Percentiles rank a stretch among this genome's conserved stretches.
Conservation (phyloP, 805 yeast genomes). For the Hyphopichia homilentoma region DNA sequence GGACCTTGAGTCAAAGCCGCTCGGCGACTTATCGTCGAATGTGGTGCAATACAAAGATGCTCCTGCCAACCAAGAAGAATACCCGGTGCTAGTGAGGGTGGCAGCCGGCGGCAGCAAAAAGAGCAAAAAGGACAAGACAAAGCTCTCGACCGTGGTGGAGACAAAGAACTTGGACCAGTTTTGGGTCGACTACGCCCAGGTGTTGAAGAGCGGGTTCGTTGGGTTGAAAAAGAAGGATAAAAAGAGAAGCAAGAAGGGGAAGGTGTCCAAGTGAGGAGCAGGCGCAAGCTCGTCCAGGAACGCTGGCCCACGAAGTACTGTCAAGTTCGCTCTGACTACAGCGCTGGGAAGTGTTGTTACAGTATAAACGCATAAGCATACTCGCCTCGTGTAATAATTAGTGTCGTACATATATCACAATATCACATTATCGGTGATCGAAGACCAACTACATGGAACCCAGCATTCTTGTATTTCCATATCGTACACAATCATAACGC, state of each 20-base stretch:
- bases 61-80: conserved; percentile 32
- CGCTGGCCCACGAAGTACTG: no score
- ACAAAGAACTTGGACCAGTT: conserved; percentile 60
- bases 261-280: conserved; percentile 24
- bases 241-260: conserved; percentile 56
- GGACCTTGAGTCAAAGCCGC: conserved; percentile 19
- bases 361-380: no score
- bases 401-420: no score
- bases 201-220: conserved; percentile 63
- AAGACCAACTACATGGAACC: no score
- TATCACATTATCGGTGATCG: no score
- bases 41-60: conserved; percentile 16
- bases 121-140: conserved; percentile 49
- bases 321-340: no score
- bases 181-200: conserved; percentile 72
- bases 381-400: no score
- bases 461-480: no score
- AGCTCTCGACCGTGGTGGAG: conserved; percentile 70
- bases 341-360: no score
- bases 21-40: conserved; percentile 33
- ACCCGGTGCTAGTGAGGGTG: conserved; percentile 66
- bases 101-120: conserved; percentile 48
- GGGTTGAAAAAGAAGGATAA: conserved; percentile 84
- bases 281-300: neutral
- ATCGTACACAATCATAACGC: no score